Percentiles rank a stretch among this genome's conserved stretches.
Evolutionary conservation across 106 monocot genomes (phyloP).

Genomic region (Ottelia alismoides): DNA sequence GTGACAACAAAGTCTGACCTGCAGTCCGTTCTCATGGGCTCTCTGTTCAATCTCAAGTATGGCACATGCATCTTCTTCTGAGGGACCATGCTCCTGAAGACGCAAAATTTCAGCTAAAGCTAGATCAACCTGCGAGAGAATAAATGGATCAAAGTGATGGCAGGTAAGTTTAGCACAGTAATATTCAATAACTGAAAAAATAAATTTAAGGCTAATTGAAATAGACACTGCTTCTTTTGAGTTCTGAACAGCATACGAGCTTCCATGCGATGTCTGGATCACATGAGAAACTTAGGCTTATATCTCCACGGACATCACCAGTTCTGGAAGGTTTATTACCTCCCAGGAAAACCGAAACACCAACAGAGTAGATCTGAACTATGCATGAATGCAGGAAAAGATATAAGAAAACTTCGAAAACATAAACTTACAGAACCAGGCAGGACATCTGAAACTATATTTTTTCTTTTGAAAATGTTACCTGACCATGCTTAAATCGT

Average conservation of each 20-base stretch:
- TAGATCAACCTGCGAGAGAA: conserved; percentile 65
- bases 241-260: conserved; percentile 55
- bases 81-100: conserved; percentile 80
- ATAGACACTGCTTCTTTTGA: no score
- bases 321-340: conserved; percentile 98
- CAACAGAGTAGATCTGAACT: conserved; percentile 89
- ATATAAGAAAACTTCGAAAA: no score
- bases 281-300: conserved; percentile 93
- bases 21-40: conserved; percentile 99
- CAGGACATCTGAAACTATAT: neutral
- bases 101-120: conserved; percentile 81
- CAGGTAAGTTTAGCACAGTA: neutral
- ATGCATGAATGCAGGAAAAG: conserved; percentile 4
- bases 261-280: conserved; percentile 88
- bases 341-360: conserved; percentile 90
- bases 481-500: conserved; percentile 99
- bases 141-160: neutral
- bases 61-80: conserved; percentile 59
- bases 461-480: conserved; percentile 1
- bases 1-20: conserved; percentile 38
- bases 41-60: conserved; percentile 97
- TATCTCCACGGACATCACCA: conserved; percentile 93
- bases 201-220: no score
- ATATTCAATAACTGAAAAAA: no score
- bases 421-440: neutral